phyloP scores from a whole-genome alignment of 257 asterid genomes.

The Solanum tarijense region DNA sequence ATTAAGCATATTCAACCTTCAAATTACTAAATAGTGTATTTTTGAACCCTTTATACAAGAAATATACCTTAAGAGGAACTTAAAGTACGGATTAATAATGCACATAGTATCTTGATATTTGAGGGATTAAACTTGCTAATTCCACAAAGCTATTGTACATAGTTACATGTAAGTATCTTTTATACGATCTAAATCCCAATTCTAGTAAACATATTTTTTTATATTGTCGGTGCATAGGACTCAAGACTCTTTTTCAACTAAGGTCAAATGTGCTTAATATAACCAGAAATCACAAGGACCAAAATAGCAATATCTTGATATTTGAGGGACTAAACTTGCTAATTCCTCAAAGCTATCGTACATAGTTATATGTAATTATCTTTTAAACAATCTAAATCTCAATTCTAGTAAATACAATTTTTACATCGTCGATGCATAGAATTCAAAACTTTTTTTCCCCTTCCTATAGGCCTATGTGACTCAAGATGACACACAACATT shows the following conservation, averaged over 20 bases:
- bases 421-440: background rate
- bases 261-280: background rate
- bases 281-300: background rate
- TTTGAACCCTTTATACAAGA: background rate
- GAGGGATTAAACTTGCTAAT: background rate
- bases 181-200: too few relatives aligned
- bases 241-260: background rate
- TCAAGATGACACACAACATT: constrained; percentile 46
- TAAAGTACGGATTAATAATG: background rate
- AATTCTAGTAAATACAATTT: background rate
- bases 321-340: background rate
- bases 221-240: background rate
- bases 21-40: background rate
- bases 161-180: background rate
- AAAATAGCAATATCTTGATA: background rate
- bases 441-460: background rate
- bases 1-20: background rate
- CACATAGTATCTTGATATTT: too few relatives aligned
- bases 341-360: background rate
- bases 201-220: too few relatives aligned
- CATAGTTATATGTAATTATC: background rate
- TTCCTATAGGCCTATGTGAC: constrained; percentile 32
- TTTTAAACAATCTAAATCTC: background rate
- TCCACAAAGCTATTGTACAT: background rate
- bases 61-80: background rate